Conservation (phyloP, 257 asterid species). For the Capsicum rhomboideum region DNA sequence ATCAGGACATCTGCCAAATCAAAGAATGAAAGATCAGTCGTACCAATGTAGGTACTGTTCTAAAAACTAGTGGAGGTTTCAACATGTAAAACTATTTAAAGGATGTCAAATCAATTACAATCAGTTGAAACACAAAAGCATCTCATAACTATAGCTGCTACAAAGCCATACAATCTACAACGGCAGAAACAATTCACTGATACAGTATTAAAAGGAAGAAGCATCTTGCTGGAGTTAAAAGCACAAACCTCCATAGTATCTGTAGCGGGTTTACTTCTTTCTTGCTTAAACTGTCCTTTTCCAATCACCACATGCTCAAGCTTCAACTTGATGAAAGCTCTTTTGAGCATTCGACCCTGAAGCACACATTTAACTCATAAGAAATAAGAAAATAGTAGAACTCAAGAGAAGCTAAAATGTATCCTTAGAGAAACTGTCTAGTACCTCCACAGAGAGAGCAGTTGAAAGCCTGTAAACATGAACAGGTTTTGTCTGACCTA, state of each 20-base stretch:
- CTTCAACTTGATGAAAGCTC: constrained; percentile 93
- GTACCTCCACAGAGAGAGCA: constrained; percentile 94
- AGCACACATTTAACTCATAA: constrained; percentile 2
- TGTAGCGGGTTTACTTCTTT: constrained; percentile 39
- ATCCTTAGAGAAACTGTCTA: background rate
- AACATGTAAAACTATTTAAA: background rate
- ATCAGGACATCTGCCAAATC: background rate
- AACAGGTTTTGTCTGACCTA: constrained; percentile 98
- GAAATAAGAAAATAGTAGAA: background rate
- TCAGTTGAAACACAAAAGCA: background rate
- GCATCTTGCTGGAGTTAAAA: background rate
- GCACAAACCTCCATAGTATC: constrained; percentile 1
- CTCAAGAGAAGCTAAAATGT: background rate
- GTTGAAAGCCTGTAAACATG: constrained; percentile 95
- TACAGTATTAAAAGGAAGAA: background rate
- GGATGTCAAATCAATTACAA: background rate
- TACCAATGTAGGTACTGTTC: background rate
- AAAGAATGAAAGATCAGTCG: background rate
- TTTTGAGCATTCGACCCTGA: constrained; percentile 86
- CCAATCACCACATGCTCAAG: constrained; percentile 98
- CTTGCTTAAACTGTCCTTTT: constrained; percentile 92
- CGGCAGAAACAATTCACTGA: background rate
- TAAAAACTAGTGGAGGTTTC: background rate
- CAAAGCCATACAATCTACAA: background rate
- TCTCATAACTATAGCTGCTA: background rate